Percentiles rank a stretch among this genome's conserved stretches.
Evolutionary conservation across 768 basidiomycete species (phyloP).

Genomic region (Hortiboletus flavorubellus): DNA sequence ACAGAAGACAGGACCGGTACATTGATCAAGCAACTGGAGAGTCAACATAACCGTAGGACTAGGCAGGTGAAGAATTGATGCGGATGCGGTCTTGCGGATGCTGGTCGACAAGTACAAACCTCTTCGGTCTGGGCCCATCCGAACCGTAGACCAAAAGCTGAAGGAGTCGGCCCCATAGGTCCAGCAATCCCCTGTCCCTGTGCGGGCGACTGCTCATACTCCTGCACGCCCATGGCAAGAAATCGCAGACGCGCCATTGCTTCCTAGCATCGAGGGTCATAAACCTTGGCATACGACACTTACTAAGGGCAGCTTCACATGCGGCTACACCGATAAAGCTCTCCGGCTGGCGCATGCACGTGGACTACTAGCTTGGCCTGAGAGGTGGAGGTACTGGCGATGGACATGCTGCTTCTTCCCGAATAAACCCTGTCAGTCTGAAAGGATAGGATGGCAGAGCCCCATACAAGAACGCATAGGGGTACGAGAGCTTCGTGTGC

Average conservation of each 20-base stretch:
- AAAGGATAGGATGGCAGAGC: constrained; percentile 77
- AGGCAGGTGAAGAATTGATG: constrained; percentile 74
- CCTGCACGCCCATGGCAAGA: constrained; percentile 4
- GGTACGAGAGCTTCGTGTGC: constrained; percentile 37
- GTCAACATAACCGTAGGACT: constrained; percentile 47
- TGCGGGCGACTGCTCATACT: background rate
- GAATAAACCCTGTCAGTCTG: constrained; percentile 56
- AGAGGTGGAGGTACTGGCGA: constrained; percentile 21
- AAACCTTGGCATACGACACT: constrained; percentile 71
- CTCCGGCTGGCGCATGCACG: constrained; percentile 53
- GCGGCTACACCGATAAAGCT: constrained; percentile 47
- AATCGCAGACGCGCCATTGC: constrained; percentile 44
- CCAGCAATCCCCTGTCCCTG: constrained; percentile 9
- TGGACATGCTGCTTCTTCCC: constrained; percentile 13
- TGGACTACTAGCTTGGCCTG: constrained; percentile 69
- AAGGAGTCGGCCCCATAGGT: constrained; percentile 46
- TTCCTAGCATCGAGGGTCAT: constrained; percentile 55
- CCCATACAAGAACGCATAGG: constrained; percentile 80
- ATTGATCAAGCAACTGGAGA: constrained; percentile 33
- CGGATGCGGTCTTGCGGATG: constrained; percentile 79
- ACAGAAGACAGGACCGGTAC: constrained; percentile 13
- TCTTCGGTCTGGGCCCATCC: constrained; percentile 55
- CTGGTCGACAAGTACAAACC: constrained; percentile 86
- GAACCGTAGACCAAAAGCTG: constrained; percentile 64
- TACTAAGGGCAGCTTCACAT: constrained; percentile 50